Conservation (phyloP, 2,329 filamentous ascomycete species). For the Catunica adiposa region DNA sequence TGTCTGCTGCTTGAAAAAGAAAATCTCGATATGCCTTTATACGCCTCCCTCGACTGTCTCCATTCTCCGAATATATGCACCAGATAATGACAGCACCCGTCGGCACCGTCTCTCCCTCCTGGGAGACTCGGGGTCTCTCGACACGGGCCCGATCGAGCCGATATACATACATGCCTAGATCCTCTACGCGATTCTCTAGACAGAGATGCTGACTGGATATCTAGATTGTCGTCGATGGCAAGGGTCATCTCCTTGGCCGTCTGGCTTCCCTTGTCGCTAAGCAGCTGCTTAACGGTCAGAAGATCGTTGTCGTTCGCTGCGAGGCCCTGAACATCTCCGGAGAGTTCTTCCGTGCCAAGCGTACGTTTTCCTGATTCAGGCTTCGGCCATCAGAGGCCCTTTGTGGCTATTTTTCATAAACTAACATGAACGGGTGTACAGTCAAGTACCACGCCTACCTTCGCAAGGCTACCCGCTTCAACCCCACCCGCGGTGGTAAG, state of each 20-base stretch:
- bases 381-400: background rate
- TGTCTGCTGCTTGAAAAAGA: no score
- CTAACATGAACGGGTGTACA: slow-evolving; percentile 28
- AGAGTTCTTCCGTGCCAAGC: slow-evolving; percentile 99
- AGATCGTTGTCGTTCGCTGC: slow-evolving; percentile 97
- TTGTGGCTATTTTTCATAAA: background rate
- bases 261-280: slow-evolving; percentile 96
- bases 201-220: background rate
- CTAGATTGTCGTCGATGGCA: slow-evolving; percentile 98
- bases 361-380: slow-evolving; percentile 47
- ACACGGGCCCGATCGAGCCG: background rate
- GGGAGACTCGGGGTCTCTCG: no score
- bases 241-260: slow-evolving; percentile 98
- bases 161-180: background rate
- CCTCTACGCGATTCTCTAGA: background rate
- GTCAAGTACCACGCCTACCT: slow-evolving; percentile 99
- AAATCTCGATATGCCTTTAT: no score
- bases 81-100: no score
- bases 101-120: no score
- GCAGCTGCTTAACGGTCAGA: slow-evolving; percentile 97
- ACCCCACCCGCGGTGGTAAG: slow-evolving; percentile 95
- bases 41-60: no score
- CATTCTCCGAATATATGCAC: no score
- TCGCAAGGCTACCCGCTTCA: slow-evolving; percentile 99
- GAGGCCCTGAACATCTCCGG: slow-evolving; percentile 99